Percentiles rank a stretch among this genome's conserved stretches.
These are phyloP conservation scores for Gentiana straminea DNA, from an alignment of 257 asterid genomes.

Conservation along the genomic window DNA sequence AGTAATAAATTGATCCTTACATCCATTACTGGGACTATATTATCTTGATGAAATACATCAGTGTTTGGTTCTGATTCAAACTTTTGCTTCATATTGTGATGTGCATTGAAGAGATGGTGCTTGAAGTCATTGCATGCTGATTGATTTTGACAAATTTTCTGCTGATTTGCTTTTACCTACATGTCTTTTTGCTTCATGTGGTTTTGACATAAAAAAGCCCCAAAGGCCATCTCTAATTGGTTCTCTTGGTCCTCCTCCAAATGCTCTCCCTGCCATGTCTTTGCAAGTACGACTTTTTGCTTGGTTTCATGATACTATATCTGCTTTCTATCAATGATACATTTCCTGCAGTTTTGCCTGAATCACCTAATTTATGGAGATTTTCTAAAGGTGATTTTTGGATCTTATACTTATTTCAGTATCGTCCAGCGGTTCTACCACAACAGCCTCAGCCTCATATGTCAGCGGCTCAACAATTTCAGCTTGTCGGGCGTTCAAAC, in stretches of 20 bases:
- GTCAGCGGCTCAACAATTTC: slow-evolving; percentile 60
- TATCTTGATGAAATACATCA: background rate
- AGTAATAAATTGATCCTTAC: background rate
- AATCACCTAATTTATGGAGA: too few relatives aligned
- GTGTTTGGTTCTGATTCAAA: background rate
- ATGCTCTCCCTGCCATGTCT: slow-evolving; percentile 59
- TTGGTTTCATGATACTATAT: slow-evolving; percentile 8
- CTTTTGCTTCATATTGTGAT: background rate
- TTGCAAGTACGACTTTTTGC: slow-evolving; percentile 50
- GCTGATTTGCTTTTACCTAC: background rate
- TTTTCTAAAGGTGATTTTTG: background rate
- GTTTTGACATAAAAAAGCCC: slow-evolving; percentile 32
- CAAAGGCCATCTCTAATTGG: slow-evolving; percentile 51
- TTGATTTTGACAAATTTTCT: background rate
- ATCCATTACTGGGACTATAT: background rate
- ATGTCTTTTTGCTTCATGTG: slow-evolving; percentile 12
- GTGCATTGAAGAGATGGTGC: background rate
- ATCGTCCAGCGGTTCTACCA: slow-evolving; percentile 50
- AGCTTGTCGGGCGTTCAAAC: slow-evolving; percentile 48
- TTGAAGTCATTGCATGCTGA: background rate
- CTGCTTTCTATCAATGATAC: slow-evolving; percentile 3
- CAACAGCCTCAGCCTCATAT: slow-evolving; percentile 54
- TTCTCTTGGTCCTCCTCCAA: slow-evolving; percentile 53
- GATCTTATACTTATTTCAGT: slow-evolving; percentile 28
- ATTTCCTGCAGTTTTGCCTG: slow-evolving; percentile 4